Percentiles rank a stretch among this genome's conserved stretches.
Conservation (phyloP, 768 basidiomycete species). For the Psilocybe cyanescens region DNA sequence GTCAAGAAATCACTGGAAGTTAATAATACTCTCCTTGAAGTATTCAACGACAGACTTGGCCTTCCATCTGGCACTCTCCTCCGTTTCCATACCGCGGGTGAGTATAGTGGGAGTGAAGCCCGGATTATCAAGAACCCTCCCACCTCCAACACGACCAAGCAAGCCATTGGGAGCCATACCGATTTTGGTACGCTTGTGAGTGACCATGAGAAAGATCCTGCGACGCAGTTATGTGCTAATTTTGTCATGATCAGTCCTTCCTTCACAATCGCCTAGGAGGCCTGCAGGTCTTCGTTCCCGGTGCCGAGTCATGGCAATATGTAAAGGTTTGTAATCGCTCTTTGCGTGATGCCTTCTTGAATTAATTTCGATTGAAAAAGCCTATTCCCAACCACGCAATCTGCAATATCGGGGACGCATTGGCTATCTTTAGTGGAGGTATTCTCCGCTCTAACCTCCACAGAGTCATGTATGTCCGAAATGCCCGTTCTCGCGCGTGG, state of each 20-base stretch:
- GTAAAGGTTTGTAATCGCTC: slow-evolving; percentile 48
- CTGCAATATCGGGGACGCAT: slow-evolving; percentile 66
- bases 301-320: slow-evolving; percentile 67
- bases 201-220: slow-evolving; percentile 19
- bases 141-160: slow-evolving; percentile 35
- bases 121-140: slow-evolving; percentile 56
- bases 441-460: slow-evolving; percentile 68
- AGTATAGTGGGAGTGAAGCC: slow-evolving; percentile 60
- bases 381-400: slow-evolving; percentile 61
- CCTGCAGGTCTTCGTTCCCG: slow-evolving; percentile 68
- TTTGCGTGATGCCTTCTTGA: not conserved
- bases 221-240: slow-evolving; percentile 30
- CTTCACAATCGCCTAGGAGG: slow-evolving; percentile 74
- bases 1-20: slow-evolving; percentile 60
- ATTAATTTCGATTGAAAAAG: slow-evolving; percentile 20
- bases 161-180: slow-evolving; percentile 67
- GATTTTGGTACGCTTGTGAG: slow-evolving; percentile 74
- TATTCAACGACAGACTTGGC: slow-evolving; percentile 62
- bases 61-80: slow-evolving; percentile 53
- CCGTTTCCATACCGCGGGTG: slow-evolving; percentile 44
- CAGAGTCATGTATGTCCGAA: slow-evolving; percentile 53
- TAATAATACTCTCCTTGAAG: slow-evolving; percentile 51
- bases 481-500: not conserved
- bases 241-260: slow-evolving; percentile 53
- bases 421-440: slow-evolving; percentile 65